Evolutionary conservation across 2,329 filamentous ascomycete genomes (phyloP).

Genomic region (Xylaria sp.): DNA sequence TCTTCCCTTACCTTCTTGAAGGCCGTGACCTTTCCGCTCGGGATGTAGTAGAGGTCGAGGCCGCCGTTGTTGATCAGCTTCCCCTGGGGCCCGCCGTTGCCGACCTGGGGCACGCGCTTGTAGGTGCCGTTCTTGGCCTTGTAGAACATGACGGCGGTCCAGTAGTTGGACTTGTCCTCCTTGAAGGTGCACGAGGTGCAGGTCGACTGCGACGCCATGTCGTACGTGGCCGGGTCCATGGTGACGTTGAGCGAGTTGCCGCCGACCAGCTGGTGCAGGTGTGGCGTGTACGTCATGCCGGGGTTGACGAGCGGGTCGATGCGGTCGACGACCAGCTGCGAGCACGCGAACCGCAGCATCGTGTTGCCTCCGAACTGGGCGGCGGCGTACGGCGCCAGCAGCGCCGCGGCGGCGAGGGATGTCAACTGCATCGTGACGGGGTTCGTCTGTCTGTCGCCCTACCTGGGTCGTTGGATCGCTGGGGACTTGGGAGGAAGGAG

Average conservation of each 20-base stretch:
- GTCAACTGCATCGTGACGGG: conserved; percentile 39
- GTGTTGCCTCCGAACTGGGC: conserved; percentile 38
- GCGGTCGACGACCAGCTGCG: conserved; percentile 50
- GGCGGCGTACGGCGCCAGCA: conserved; percentile 37
- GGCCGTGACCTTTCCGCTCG: conserved; percentile 45
- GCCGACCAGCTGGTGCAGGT: conserved; percentile 52
- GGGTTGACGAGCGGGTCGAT: conserved; percentile 51
- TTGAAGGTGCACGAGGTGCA: conserved; percentile 49
- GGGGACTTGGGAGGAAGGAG: conserved; percentile 3
- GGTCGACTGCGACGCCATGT: conserved; percentile 40
- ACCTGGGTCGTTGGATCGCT: conserved; percentile 11
- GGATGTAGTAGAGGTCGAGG: conserved; percentile 50
- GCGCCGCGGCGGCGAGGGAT: conserved; percentile 35
- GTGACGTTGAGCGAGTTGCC: conserved; percentile 49
- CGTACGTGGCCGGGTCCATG: conserved; percentile 43
- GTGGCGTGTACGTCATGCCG: conserved; percentile 47
- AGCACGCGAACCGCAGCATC: conserved; percentile 52
- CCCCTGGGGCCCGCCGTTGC: conserved; percentile 49
- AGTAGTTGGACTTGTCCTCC: conserved; percentile 51
- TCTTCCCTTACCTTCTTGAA: conserved; percentile 41
- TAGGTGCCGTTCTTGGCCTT: conserved; percentile 47
- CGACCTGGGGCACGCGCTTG: conserved; percentile 47
- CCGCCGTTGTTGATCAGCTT: conserved; percentile 47
- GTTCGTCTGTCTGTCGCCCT: conserved; percentile 2
- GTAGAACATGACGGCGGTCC: conserved; percentile 52